Evolutionary conservation across 306 rosid genomes (phyloP), one percentile per base, ranked within the genome.

Genomic region (Erythrophleum fordii): DNA sequence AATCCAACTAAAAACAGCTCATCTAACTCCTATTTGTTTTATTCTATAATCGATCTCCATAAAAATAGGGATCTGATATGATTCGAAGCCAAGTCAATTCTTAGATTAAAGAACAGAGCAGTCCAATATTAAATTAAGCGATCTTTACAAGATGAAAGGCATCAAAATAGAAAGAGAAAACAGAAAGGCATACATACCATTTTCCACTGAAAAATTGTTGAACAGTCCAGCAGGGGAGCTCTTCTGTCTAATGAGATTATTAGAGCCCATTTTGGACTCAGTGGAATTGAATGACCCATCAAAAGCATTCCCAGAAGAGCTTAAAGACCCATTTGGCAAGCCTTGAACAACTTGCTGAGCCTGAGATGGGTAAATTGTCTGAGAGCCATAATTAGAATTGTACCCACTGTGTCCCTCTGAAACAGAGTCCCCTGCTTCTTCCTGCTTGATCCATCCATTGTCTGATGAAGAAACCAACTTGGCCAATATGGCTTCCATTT

Each of bases 211-310:
- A 11, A 59, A 65, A 71, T 59, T 74, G 65, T 89, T 74, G 90
- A 90, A 87, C 75, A 92, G 81, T 16, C 80, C 95, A 58, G 95
- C 85, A 11, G 97, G 95, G 31, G 92, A 92, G 77, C 97, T 94
- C 70, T 75, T 87, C 74, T 90, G 93, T 77, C 98, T 87, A 31
- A 75, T 48, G 65, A 87, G 88, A 86, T 86, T 82, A 71, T 91
- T 80, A 11, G 72, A 72, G 48, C 82, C 87, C 39, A 80, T 67
- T 79, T 86, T 86, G 31, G 81, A 55, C 79, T 83, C 82, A 81
- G 69, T 28, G 20, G 87, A 75, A 28, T 79, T 78, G 81, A 78
- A 90, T 39, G 90, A 79, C 20, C 85, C 78, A 73, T 82, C 93
- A 85, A 75, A 81, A 76, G 12, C 66, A 87, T 70, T 78, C 18